Evolutionary conservation across 1,284 basidiomycete genomes (phyloP), one percentile per base, ranked within the genome.

Genomic region (Tremellales sp.): DNA sequence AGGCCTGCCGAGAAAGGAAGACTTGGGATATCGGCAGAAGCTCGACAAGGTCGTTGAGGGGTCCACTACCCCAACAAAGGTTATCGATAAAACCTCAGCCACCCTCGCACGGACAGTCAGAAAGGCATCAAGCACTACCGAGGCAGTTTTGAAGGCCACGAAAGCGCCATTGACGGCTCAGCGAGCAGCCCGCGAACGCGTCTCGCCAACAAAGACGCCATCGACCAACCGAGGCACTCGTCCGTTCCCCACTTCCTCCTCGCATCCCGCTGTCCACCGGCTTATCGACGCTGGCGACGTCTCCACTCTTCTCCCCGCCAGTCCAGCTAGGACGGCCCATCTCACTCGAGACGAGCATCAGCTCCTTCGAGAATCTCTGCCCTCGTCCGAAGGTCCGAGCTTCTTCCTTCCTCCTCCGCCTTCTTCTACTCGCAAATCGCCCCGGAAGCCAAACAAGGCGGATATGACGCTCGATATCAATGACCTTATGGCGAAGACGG

Each of bases 381-480:
- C 33, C 15, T n/a, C 57, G 21, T 35, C 26, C 12, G 51, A 57
- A 40, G 51, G 43, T 23, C 21, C 45, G 4, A 51, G 48, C 29
- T 49, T 56, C 37, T 26, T 43, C 17, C 31, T 52, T 25, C 35
- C 51, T 23, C 44, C 42, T n/a, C 51, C 46, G 15, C 42, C 33
- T 33, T 23, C 33, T 37, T 15, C 33, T 39, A 19, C 29, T 44
- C 24, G 29, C 23, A n/a, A 31, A 19, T 35, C 37, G 40, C 40
- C 21, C 12, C 17, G 33, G 27, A 45, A 35, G 22, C 25, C 26
- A 12, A 21, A 26, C 19, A 45, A 45, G n/a, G 33, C 10, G 17
- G 64, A 71, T 55, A 35, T 57, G 40, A 69, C 66, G 1, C 33
- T 68, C 29, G 67, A 69, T 41, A 48, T 73, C 3, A 53, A 54